These are phyloP conservation scores for Diplosphaera chodatii DNA, from an alignment of 139 green algal genomes.

Conservation along the genomic window DNA sequence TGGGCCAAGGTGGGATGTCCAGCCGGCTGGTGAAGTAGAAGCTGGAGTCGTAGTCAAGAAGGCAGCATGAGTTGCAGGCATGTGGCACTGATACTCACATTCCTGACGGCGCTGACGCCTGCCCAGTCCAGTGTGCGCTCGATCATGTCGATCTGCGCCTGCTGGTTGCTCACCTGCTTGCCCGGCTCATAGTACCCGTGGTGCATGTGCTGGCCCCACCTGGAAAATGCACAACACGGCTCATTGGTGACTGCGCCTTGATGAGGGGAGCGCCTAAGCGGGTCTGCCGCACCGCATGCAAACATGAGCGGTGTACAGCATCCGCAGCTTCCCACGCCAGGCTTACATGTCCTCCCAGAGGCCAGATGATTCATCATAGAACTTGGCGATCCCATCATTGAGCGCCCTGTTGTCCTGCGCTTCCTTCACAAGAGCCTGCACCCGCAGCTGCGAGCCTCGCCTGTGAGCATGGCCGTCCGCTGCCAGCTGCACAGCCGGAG, in stretches of 20 bases:
- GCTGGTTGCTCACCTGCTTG: constrained; percentile 53
- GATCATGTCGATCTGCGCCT: constrained; percentile 96
- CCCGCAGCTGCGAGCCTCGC: background rate
- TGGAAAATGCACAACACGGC: too few relatives aligned
- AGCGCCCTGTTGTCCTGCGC: constrained; percentile 32
- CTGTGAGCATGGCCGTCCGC: background rate
- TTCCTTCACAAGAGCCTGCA: background rate
- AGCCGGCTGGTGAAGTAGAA: too few relatives aligned
- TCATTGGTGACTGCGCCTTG: too few relatives aligned
- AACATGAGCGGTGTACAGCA: too few relatives aligned
- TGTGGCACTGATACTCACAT: constrained; percentile 16
- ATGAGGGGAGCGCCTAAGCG: too few relatives aligned
- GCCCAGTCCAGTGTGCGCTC: constrained; percentile 80
- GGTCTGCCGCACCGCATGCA: too few relatives aligned
- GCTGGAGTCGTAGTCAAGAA: too few relatives aligned
- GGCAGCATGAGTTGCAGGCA: background rate
- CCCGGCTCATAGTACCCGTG: constrained; percentile 86
- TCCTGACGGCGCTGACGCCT: constrained; percentile 35
- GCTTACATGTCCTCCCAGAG: constrained; percentile 92
- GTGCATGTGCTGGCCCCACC: constrained; percentile 89
- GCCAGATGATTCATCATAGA: constrained; percentile 87
- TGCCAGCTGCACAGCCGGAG: background rate
- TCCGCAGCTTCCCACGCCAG: too few relatives aligned
- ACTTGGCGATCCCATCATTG: constrained; percentile 88
- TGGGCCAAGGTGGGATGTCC: too few relatives aligned